Evolutionary conservation across 2,329 filamentous ascomycete genomes (phyloP).

Genomic region (Fusarium paranaense): DNA sequence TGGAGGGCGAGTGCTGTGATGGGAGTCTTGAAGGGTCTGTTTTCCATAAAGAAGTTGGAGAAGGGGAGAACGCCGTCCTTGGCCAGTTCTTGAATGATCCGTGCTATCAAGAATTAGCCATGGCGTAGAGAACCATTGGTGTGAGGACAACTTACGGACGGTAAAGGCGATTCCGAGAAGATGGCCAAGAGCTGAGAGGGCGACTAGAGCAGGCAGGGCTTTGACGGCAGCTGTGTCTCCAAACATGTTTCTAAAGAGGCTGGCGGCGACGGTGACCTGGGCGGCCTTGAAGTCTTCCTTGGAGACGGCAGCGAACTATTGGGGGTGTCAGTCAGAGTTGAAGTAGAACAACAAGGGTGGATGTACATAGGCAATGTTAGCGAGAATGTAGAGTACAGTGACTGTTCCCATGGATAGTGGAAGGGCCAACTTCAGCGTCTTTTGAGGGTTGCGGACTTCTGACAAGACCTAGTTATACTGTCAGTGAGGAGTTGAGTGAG

Average conservation of each 20-base stretch:
- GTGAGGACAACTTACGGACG: background rate
- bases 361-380: slow-evolving; percentile 22
- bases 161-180: slow-evolving; percentile 26
- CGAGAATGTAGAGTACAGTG: slow-evolving; percentile 14
- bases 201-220: slow-evolving; percentile 16
- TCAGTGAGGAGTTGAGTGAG: background rate
- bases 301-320: slow-evolving; percentile 19
- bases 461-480: slow-evolving; percentile 6
- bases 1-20: slow-evolving; percentile 34
- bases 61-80: slow-evolving; percentile 36
- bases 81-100: slow-evolving; percentile 37
- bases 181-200: slow-evolving; percentile 21
- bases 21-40: slow-evolving; percentile 39
- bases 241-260: slow-evolving; percentile 20
- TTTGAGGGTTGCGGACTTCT: slow-evolving; percentile 15
- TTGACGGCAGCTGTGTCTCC: slow-evolving; percentile 17
- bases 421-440: slow-evolving; percentile 15
- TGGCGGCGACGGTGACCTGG: slow-evolving; percentile 25
- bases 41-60: slow-evolving; percentile 42
- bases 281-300: slow-evolving; percentile 12
- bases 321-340: background rate
- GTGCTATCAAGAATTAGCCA: background rate
- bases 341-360: background rate
- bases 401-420: slow-evolving; percentile 12
- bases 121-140: too few relatives aligned